phyloP scores from a whole-genome alignment of 139 green algal species.

The Coccomyxa sp. region DNA sequence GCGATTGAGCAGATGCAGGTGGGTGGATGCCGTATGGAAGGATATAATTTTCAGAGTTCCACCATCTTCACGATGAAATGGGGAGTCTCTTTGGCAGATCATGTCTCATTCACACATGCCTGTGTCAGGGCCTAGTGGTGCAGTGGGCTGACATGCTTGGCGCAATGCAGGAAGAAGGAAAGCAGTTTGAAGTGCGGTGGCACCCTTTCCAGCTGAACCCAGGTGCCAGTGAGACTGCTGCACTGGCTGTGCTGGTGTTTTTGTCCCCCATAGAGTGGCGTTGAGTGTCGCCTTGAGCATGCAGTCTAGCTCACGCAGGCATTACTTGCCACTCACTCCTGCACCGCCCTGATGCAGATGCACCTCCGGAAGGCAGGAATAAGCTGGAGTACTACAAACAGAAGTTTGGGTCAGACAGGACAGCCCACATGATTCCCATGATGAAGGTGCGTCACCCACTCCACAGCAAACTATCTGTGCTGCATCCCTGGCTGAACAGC shows the following conservation, averaged over 20 bases:
- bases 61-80: background rate
- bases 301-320: too few relatives aligned
- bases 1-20: constrained; percentile 31
- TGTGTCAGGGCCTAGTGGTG: constrained; percentile 20
- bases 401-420: constrained; percentile 50
- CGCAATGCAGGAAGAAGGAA: too few relatives aligned
- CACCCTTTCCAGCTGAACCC: constrained; percentile 52
- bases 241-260: background rate
- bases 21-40: background rate
- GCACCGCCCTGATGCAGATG: constrained; percentile 41
- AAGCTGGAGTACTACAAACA: constrained; percentile 59
- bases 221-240: constrained; percentile 6
- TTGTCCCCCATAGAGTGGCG: too few relatives aligned
- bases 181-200: constrained; percentile 36
- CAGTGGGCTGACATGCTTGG: background rate
- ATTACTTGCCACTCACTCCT: constrained; percentile 6
- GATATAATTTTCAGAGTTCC: background rate
- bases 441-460: constrained; percentile 33
- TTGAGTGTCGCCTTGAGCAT: too few relatives aligned
- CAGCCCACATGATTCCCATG: constrained; percentile 34
- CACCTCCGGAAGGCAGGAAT: constrained; percentile 42
- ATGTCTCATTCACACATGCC: background rate
- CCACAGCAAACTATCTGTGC: background rate
- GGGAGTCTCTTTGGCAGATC: background rate
- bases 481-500: background rate